Evolutionary conservation across 164 flowering plant species (phyloP).

Genomic region (Vitis riparia): DNA sequence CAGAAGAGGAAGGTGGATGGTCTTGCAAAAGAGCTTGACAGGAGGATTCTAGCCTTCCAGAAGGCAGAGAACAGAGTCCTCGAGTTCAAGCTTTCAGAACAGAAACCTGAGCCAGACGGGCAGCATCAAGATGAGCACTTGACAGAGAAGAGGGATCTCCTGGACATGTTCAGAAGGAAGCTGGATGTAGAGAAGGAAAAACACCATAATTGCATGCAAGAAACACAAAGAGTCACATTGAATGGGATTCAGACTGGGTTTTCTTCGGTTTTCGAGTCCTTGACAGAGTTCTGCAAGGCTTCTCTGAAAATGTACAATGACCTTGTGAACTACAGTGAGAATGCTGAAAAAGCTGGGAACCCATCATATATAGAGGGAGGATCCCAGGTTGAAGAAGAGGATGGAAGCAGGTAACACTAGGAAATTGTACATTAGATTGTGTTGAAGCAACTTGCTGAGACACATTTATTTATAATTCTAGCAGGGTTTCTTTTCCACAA

Average conservation of each 20-base stretch:
- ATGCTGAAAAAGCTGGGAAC: constrained; percentile 34
- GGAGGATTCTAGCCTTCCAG: constrained; percentile 51
- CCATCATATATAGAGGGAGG: constrained; percentile 31
- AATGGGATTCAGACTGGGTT: constrained; percentile 80
- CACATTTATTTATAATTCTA: constrained; percentile 16
- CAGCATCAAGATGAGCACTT: constrained; percentile 39
- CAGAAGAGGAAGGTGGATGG: constrained; percentile 83
- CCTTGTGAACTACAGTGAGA: constrained; percentile 43
- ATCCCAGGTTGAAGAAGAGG: constrained; percentile 24
- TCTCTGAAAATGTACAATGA: constrained; percentile 67
- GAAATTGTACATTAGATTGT: constrained; percentile 24
- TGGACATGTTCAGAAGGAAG: constrained; percentile 51
- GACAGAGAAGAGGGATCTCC: constrained; percentile 55
- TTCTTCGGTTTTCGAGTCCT: constrained; percentile 58
- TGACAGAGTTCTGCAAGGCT: constrained; percentile 69
- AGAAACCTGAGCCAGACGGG: constrained; percentile 37
- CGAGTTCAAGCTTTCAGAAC: constrained; percentile 51
- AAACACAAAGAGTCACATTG: constrained; percentile 68
- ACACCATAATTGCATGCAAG: constrained; percentile 69
- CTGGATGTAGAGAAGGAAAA: constrained; percentile 66
- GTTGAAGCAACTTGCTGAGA: constrained; percentile 86
- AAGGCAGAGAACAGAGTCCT: constrained; percentile 48
- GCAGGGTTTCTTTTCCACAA: background rate
- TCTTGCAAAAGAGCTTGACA: constrained; percentile 72
- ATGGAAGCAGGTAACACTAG: constrained; percentile 25